phyloP scores from a whole-genome alignment of 805 yeast genomes.

The Yamadazyma tumulicola region DNA sequence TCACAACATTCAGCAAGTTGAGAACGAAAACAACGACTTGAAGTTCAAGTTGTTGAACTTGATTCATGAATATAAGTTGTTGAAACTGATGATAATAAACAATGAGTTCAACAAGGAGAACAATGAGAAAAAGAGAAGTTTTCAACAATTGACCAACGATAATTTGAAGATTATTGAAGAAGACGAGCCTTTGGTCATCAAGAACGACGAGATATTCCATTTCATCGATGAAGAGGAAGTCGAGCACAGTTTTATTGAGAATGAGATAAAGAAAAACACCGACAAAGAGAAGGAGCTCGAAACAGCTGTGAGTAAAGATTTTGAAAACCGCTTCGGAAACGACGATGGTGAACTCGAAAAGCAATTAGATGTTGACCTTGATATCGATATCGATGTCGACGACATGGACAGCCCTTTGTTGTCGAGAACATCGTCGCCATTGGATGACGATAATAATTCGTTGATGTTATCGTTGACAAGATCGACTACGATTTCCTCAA shows the following conservation, averaged over 20 bases:
- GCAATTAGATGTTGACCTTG: slow-evolving; percentile 1
- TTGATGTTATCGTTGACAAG: slow-evolving; percentile 39
- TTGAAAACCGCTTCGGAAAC: background rate
- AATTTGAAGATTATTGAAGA: slow-evolving; percentile 3
- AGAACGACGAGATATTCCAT: slow-evolving; percentile 8
- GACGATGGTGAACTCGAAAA: background rate
- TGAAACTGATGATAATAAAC: slow-evolving; percentile 25
- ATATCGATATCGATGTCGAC: slow-evolving; percentile 12
- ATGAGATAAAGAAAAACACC: too few species aligned
- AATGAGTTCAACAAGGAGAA: slow-evolving; percentile 4
- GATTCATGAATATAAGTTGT: slow-evolving; percentile 38
- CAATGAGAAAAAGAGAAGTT: slow-evolving; percentile 9
- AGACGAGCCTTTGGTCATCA: slow-evolving; percentile 4
- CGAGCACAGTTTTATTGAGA: too few species aligned
- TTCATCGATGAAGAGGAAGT: slow-evolving; percentile 10
- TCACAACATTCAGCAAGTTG: slow-evolving; percentile 15
- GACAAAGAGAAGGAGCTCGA: background rate
- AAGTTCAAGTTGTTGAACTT: slow-evolving; percentile 32
- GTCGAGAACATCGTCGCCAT: slow-evolving; percentile 38
- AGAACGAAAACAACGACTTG: slow-evolving; percentile 32
- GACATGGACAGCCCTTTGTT: slow-evolving; percentile 23
- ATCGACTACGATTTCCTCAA: slow-evolving; percentile 39
- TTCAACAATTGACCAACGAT: slow-evolving; percentile 4
- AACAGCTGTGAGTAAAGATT: background rate
- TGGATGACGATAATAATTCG: slow-evolving; percentile 25